phyloP scores from a whole-genome alignment of 345 rosid species.

The Linum lewisii region DNA sequence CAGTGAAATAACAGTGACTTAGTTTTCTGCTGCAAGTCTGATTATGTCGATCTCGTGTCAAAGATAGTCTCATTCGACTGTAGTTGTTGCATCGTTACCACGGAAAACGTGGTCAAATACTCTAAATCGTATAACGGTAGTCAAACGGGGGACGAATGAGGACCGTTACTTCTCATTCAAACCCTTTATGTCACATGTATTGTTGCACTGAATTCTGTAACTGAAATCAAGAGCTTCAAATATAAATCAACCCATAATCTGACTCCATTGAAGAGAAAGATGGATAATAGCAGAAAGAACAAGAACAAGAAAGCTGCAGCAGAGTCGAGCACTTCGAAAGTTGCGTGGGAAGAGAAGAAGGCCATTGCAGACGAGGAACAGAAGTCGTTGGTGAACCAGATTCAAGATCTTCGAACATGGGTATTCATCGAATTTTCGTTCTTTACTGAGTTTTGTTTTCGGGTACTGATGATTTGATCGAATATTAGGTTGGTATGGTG shows the following conservation, averaged over 20 bases:
- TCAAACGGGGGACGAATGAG: not conserved
- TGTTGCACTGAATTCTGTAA: not conserved
- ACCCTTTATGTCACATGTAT: not conserved
- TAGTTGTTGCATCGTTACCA: too few relatives aligned
- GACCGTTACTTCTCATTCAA: too few relatives aligned
- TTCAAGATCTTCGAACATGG: constrained; percentile 24
- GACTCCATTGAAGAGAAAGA: not conserved
- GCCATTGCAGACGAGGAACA: constrained; percentile 20
- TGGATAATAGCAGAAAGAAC: constrained; percentile 12
- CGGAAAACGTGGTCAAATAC: not conserved
- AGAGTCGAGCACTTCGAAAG: not conserved
- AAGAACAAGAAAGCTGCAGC: constrained; percentile 1
- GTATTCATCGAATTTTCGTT: constrained; percentile 1
- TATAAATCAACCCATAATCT: too few relatives aligned
- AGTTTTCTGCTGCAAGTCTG: not conserved
- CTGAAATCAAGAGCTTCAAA: too few relatives aligned
- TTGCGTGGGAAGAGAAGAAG: constrained; percentile 16
- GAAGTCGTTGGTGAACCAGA: constrained; percentile 12
- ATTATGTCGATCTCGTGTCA: too few relatives aligned
- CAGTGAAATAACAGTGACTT: not conserved
- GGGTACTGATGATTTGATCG: not conserved
- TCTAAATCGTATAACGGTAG: not conserved
- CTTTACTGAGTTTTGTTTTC: not conserved
- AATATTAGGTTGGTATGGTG: constrained; percentile 16
- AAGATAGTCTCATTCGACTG: too few relatives aligned